Base-by-base conservation (phyloP, 371 early-diverging fungal genomes). In the Umbelopsis sp. region DNA sequence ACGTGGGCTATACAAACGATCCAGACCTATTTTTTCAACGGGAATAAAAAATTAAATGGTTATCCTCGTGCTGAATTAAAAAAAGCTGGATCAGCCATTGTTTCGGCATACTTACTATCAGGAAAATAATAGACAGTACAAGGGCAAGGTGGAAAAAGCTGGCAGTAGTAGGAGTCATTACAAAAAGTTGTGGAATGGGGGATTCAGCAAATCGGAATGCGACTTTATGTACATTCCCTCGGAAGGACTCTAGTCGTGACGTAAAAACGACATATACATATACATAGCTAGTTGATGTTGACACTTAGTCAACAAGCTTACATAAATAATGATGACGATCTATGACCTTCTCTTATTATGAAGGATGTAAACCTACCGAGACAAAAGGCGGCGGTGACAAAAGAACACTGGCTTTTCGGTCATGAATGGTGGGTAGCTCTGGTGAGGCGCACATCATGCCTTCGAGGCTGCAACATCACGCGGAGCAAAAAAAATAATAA, bases 41-140 rank as follows among this genome's bases (percentile, higher is more conserved):
- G 12, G 12, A 41, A 12, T 7, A 41, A 41, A 41, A 41, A 41
- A 41, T 7, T 1, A 41, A 41, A 2, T 41, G 10, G 41, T 41
- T 41, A 41, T 7, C 12, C 12, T 41, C 12, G 10, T 10, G 41
- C 12, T 2, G 41, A 41, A 7, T 10, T 7, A 4, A 38, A 38
- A 10, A 4, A 38, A 6, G 18, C 57, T 16, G 14, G 57, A 57
- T 11, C 12, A 7, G 35, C 18, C 32, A 7, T 25, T 53, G 18
- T 16, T 57, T 57, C 4, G 57, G 57, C 32, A 32, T 52, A 57
- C 57, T 57, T 57, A 57, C 57, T 2, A 57, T n/a, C 10, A 57
- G 57, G 7, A 57, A 57, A 14, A 57, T 35, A 35, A 57, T 29
- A 1, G 57, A 29, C 18, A 57, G 22, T 12, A 32, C 0, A 35